Base-by-base conservation (phyloP, 176 grass and related monocot genomes). In the Carex parvula region DNA sequence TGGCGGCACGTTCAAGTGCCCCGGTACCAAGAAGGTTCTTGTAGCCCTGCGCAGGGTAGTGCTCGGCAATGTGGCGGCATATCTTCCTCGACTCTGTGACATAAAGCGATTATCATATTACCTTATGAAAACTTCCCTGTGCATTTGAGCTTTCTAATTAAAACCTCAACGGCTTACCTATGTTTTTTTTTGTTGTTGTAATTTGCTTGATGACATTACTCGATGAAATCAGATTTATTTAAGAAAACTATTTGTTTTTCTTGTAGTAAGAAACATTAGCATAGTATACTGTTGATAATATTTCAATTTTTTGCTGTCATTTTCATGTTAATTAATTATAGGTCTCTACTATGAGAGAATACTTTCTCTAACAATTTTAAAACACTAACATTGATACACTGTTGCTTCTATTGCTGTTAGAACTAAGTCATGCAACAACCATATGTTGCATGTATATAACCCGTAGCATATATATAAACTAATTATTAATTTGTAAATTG, bases 1-100 rank as follows among this genome's bases (percentile, higher is more conserved):
- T 98, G 83, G 92, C 85, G 44, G 95, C 90, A 32, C 95, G 88
- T 87, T 98, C 92, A 35, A 98, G 90, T 37, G 92, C 86, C 6
- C 95, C 95, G 15, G 89, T 54, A 55, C 92, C 92, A 39, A 98
- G 88, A 58, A 98, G 86, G 32, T 94, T 79, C 32, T 80, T 87
- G 89, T 94, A 87, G 56, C 92, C 92, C 72, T 93, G 70, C 60
- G 64, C 91, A 18, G 87, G 79, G 84, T 98, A 98, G 69, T 89
- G 88, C 84, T 98, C 84, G 9, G 95, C 87, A 53, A 98, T 82
- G 85, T 92, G 89, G 3, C 95, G 92, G 76, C 94, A 93, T 84
- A 94, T 98, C 5, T 87, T 86, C 73, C 95, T 60, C 0, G 95
- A 98, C 26, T 98, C 95, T 98, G 89, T 64, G 6, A 8, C 21